A percentile compares a stretch with the other conserved stretches of the same genome.
These are phyloP conservation scores for Neurospora pannonica DNA, from an alignment of 495 filamentous ascomycete species.

Conservation along the genomic window DNA sequence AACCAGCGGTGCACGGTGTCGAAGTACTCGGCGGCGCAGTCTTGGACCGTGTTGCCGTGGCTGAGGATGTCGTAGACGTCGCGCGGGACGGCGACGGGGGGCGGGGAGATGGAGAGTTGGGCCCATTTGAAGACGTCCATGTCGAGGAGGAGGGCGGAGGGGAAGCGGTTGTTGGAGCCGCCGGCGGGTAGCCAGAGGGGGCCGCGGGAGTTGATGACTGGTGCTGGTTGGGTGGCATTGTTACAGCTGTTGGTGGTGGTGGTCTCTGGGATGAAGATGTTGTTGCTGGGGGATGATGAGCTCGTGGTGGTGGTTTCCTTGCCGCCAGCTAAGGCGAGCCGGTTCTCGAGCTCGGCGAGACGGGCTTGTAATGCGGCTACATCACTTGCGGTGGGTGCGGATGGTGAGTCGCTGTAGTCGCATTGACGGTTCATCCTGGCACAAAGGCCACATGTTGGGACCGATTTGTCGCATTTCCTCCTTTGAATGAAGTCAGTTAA, in stretches of 20 bases:
- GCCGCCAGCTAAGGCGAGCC: conserved; percentile 10
- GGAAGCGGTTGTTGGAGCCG: conserved; percentile 6
- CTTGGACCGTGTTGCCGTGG: conserved; percentile 20
- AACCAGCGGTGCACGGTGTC: conserved; percentile 36
- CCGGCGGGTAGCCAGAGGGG: conserved; percentile 4
- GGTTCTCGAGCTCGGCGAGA: conserved; percentile 30
- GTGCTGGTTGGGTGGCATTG: neutral
- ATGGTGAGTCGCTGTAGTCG: conserved; percentile 29
- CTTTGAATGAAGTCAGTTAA: conserved; percentile 1
- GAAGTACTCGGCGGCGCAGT: conserved; percentile 24
- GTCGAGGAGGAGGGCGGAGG: conserved; percentile 26
- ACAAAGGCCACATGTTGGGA: conserved; percentile 36
- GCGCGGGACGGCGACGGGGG: conserved; percentile 20
- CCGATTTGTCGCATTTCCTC: conserved; percentile 39
- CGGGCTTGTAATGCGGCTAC: conserved; percentile 27
- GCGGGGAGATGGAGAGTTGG: conserved; percentile 20
- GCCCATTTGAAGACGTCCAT: conserved; percentile 25
- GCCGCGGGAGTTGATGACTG: neutral
- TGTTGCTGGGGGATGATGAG: neutral
- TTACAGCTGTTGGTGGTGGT: neutral
- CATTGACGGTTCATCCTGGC: conserved; percentile 29
- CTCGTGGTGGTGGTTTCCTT: neutral
- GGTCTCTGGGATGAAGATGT: neutral
- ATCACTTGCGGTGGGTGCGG: conserved; percentile 29
- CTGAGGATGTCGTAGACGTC: conserved; percentile 27